Percentiles rank a stretch among this genome's conserved stretches.
These are phyloP conservation scores for Alternaria brassicicola DNA, from an alignment of 2,329 filamentous ascomycete species.

Conservation along the genomic window DNA sequence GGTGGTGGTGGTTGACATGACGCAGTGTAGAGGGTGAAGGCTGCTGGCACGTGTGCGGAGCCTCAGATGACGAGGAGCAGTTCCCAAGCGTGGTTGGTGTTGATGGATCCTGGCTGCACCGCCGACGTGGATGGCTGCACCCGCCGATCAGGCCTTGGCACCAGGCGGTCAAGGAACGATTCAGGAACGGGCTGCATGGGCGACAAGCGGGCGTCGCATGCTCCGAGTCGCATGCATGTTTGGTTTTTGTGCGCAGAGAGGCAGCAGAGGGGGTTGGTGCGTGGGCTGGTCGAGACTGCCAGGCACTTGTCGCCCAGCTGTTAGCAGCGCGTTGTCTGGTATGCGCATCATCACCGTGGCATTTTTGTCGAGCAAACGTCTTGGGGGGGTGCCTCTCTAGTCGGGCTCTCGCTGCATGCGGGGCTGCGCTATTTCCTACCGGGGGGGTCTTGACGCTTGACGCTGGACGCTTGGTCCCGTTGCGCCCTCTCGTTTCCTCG, in stretches of 20 bases:
- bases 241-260: slow-evolving; percentile 3
- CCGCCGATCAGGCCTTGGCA: slow-evolving; percentile 13
- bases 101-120: background rate
- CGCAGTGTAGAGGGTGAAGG: background rate
- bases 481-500: slow-evolving; percentile 27
- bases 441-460: slow-evolving; percentile 19
- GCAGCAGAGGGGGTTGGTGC: no score
- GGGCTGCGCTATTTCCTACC: slow-evolving; percentile 15
- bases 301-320: background rate
- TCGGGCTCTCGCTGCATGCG: slow-evolving; percentile 12
- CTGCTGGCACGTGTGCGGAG: background rate
- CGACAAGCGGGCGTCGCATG: slow-evolving; percentile 7
- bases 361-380: background rate
- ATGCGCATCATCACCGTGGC: slow-evolving; percentile 9
- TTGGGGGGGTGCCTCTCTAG: background rate
- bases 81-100: background rate
- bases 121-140: slow-evolving; percentile 7
- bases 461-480: slow-evolving; percentile 14
- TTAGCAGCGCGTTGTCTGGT: background rate
- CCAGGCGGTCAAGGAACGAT: slow-evolving; percentile 11
- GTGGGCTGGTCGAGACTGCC: background rate
- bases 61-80: slow-evolving; percentile 4
- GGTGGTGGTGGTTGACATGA: slow-evolving; percentile 8
- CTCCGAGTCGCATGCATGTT: slow-evolving; percentile 8
- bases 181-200: slow-evolving; percentile 16